Base-by-base conservation (phyloP, 2,329 filamentous ascomycete genomes). In the Fusarium ambrosium region DNA sequence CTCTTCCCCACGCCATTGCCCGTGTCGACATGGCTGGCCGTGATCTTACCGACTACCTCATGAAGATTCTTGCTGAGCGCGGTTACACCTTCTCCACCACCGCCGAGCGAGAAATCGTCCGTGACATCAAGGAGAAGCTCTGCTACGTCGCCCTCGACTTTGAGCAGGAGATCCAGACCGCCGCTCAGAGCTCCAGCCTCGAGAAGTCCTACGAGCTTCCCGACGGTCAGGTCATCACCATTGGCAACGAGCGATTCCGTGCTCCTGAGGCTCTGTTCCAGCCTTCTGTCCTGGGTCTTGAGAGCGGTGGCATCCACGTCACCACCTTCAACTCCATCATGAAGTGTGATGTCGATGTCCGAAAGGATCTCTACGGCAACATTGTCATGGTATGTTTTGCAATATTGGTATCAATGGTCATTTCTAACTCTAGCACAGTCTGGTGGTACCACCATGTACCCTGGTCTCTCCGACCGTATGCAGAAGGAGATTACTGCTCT, bases 311-410 rank as follows among this genome's bases (percentile, higher is more conserved):
- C 89, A 98, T 99, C 89, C 97, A 98, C 90, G 95, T 98, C 85
- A 98, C 96, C 86, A 98, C 97, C 82, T 98, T 98, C 94, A 98
- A 98, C 94, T 98, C 97, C 83, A 98, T 99, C 93, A 98, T 98
- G 95, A 99, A 99, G 94, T 98, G 97, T 88, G 97, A 99, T 88
- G 95, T 99, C 87, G 97, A 99, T 87, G 97, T 99, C 88, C 94
- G 97, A 91, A 98, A 98, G 93, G 97, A 98, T 88, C 93, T 99
- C 80, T 99, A 99, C 89, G 95, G 95, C 87, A 99, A 99, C 93
- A 98, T 99, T 85, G 97, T 99, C 90, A 98, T 98, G 97, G 95
- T 98, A 93, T 80, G 95, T 89, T 68, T n/a, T 7, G 32, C 2
- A 27, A 13, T 48, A 2, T 39, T 13, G 45, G 59, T 37, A 65